Conservation (phyloP, 2,329 filamentous ascomycete genomes). For the Aspergillus sp. region DNA sequence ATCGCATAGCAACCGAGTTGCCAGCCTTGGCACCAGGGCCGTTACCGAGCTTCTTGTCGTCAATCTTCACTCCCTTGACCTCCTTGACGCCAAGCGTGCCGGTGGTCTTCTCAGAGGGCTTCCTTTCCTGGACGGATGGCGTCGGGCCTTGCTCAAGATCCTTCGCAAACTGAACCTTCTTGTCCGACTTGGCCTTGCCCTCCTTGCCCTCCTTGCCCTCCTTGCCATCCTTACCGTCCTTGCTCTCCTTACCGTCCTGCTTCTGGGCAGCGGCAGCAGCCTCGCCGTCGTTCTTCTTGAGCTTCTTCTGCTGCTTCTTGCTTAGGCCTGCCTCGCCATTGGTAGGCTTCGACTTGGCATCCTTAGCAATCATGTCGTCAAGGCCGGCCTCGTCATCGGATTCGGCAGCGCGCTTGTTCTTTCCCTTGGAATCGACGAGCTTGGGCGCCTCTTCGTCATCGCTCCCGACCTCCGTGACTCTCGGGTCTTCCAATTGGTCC, state of each 20-base stretch:
- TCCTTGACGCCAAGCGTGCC: conserved; percentile 61
- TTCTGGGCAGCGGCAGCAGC: conserved; percentile 55
- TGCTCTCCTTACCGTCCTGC: conserved; percentile 43
- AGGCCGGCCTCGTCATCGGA: conserved; percentile 54
- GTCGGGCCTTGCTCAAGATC: conserved; percentile 96
- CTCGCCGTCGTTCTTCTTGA: conserved; percentile 97
- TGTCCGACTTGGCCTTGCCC: conserved; percentile 58
- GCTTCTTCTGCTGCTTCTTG: conserved; percentile 97
- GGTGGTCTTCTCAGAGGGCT: conserved; percentile 42
- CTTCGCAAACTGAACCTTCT: conserved; percentile 99
- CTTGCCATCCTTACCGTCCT: conserved; percentile 44
- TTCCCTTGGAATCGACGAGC: conserved; percentile 47
- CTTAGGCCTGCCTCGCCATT: conserved; percentile 65
- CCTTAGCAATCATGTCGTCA: conserved; percentile 77
- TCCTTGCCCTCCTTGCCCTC: conserved; percentile 61
- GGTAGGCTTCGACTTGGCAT: conserved; percentile 42
- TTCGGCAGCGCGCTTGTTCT: conserved; percentile 87
- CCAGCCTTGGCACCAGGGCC: conserved; percentile 83
- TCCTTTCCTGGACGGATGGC: conserved; percentile 49
- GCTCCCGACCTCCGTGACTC: conserved; percentile 72
- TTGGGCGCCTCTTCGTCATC: conserved; percentile 63
- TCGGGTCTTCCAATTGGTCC: conserved; percentile 66
- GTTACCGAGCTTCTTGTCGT: conserved; percentile 86
- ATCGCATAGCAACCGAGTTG: conserved; percentile 84
- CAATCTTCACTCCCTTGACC: conserved; percentile 80